Conservation (phyloP, 2,329 filamentous ascomycete genomes). For the Epichloe uncinata region DNA sequence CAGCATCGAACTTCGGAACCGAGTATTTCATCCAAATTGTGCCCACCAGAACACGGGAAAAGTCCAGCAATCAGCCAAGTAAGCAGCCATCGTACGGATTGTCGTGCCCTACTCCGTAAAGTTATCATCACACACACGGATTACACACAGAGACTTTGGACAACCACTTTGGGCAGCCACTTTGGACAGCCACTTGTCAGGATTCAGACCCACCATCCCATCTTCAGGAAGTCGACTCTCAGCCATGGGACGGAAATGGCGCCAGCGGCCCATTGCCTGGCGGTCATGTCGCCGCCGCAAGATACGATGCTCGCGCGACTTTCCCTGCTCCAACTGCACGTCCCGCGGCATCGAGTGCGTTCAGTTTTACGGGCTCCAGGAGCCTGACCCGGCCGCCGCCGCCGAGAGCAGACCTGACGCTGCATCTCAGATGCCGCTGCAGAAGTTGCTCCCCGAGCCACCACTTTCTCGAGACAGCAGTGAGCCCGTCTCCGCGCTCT, state of each 20-base stretch:
- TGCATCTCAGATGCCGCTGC: neutral
- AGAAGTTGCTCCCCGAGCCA: neutral
- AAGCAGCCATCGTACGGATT: no score
- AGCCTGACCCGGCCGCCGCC: neutral
- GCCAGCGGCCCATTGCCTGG: conserved; percentile 20
- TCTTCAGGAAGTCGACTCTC: neutral
- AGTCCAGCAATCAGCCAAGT: no score
- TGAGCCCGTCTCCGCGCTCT: neutral
- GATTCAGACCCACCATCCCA: neutral
- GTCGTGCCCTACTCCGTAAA: no score
- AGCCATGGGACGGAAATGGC: conserved; percentile 16
- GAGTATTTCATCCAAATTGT: no score
- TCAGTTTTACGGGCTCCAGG: conserved; percentile 4
- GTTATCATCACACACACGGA: no score
- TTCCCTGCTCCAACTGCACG: conserved; percentile 21
- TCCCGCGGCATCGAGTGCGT: conserved; percentile 16
- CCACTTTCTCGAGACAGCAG: neutral
- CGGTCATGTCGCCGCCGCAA: conserved; percentile 20
- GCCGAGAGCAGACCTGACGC: neutral
- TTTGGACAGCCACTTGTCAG: no score
- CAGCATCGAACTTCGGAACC: no score
- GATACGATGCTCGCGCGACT: conserved; percentile 19
- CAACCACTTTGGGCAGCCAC: no score
- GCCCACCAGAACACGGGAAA: no score
- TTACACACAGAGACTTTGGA: no score